A percentile compares a stretch with the other conserved stretches of the same genome.
These are phyloP conservation scores for Balansia obtecta DNA, from an alignment of 2,329 filamentous ascomycete species.

Conservation along the genomic window DNA sequence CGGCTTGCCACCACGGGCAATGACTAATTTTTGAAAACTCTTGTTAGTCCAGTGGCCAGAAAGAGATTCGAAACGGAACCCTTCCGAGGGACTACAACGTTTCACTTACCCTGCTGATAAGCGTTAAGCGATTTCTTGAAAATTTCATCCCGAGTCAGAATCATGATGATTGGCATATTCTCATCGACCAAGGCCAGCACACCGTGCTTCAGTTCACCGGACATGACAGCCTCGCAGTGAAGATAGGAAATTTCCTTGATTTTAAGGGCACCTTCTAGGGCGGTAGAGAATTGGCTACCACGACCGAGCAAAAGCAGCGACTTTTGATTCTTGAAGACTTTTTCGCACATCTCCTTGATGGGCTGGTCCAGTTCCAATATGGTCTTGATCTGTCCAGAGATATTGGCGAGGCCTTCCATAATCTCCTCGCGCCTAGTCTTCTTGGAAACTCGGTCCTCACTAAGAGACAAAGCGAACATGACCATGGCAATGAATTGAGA, in stretches of 20 bases:
- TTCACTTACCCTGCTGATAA: conserved; percentile 75
- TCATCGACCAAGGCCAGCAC: conserved; percentile 95
- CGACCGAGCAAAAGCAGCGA: conserved; percentile 84
- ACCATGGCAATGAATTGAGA: conserved; percentile 99
- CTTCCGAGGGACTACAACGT: conserved; percentile 4
- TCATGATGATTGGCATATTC: conserved; percentile 99
- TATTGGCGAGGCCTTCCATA: conserved; percentile 78
- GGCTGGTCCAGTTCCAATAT: conserved; percentile 83
- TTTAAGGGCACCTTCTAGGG: conserved; percentile 93
- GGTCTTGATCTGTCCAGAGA: conserved; percentile 84
- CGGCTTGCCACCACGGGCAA: conserved; percentile 87
- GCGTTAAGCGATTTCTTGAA: conserved; percentile 99
- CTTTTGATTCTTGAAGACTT: conserved; percentile 95
- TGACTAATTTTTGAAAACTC: conserved; percentile 57
- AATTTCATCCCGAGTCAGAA: conserved; percentile 87
- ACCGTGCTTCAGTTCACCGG: conserved; percentile 97
- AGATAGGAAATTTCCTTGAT: conserved; percentile 99
- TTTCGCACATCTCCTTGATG: conserved; percentile 88
- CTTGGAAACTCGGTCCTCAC: conserved; percentile 94
- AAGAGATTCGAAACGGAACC: background rate
- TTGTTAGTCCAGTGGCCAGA: conserved; percentile 9
- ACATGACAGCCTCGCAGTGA: conserved; percentile 99
- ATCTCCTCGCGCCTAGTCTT: conserved; percentile 85
- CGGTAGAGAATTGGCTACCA: conserved; percentile 93
- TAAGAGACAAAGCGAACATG: conserved; percentile 95